phyloP scores from a whole-genome alignment of 2,329 filamentous ascomycete species.

The Chalara sp. region DNA sequence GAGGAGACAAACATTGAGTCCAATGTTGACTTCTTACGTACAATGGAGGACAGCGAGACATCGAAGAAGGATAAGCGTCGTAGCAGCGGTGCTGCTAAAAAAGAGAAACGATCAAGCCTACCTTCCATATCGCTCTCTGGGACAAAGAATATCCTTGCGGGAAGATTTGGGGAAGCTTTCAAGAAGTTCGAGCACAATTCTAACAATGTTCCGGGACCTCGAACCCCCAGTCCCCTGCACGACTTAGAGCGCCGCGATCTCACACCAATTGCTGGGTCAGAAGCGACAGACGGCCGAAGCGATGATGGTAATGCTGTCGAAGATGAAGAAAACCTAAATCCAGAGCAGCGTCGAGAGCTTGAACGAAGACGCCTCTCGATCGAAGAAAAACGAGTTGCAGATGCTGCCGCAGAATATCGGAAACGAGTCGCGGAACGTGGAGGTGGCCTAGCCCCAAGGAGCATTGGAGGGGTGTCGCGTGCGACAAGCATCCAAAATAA shows the following conservation, averaged over 20 bases:
- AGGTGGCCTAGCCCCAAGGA: slow-evolving; percentile 43
- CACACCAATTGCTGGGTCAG: slow-evolving; percentile 70
- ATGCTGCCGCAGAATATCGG: slow-evolving; percentile 82
- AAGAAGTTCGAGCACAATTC: slow-evolving; percentile 68
- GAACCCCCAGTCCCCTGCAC: slow-evolving; percentile 37
- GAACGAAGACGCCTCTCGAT: slow-evolving; percentile 75
- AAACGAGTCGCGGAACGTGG: slow-evolving; percentile 61
- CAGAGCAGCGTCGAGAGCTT: slow-evolving; percentile 84
- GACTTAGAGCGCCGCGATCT: slow-evolving; percentile 34
- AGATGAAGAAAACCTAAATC: slow-evolving; percentile 66
- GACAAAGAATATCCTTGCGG: slow-evolving; percentile 76
- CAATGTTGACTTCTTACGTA: slow-evolving; percentile 76
- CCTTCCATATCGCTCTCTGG: slow-evolving; percentile 60
- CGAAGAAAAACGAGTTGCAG: slow-evolving; percentile 85
- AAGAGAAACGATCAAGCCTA: slow-evolving; percentile 68
- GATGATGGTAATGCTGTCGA: slow-evolving; percentile 60
- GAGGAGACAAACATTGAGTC: slow-evolving; percentile 63
- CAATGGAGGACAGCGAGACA: slow-evolving; percentile 59
- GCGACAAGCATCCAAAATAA: slow-evolving; percentile 88
- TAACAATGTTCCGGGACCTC: slow-evolving; percentile 32
- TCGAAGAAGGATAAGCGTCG: slow-evolving; percentile 44
- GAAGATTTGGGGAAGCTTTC: slow-evolving; percentile 90
- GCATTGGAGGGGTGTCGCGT: slow-evolving; percentile 51
- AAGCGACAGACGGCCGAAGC: slow-evolving; percentile 60
- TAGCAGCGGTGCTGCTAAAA: slow-evolving; percentile 43